Base-by-base conservation (phyloP, 2,329 filamentous ascomycete genomes). In the Diaporthe citri region DNA sequence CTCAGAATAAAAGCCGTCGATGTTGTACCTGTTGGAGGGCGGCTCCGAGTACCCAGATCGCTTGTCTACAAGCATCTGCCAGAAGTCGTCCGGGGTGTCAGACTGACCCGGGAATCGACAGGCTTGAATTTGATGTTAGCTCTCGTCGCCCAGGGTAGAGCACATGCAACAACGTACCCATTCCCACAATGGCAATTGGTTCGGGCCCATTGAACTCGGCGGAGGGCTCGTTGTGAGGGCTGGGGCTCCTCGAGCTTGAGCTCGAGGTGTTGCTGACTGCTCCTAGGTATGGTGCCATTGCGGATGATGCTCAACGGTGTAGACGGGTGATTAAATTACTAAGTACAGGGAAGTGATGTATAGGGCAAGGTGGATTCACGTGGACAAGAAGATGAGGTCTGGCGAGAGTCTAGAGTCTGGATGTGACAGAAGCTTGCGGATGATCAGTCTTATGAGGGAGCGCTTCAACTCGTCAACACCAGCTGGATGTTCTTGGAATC, bases 181-280 rank as follows among this genome's bases (percentile, higher is more conserved):
- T 59, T n/a, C 56, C 56, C 34, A 59, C 56, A n/a, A 59, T 59
- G 10, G 56, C 56, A 12, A 59, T 39, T n/a, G 56, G 56, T 31
- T 59, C 41, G 77, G 80, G 1, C 74, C 80, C 4, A 60, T 78
- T 6, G 83, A 81, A 74, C 78, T 73, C 77, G 74, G 31, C 9
- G 20, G 28, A 57, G 31, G 9, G 56, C 17, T 39, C 91, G 41
- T 85, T 94, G 13, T 89, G 93, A 66, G 92, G 92, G 22, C 84
- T 93, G 1, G 92, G 92, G 2, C 92, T 93, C 81, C 81, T 93
- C 28, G 92, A 90, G 1, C 89, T 93, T 69, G 91, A 93, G 78
- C 93, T 90, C 78, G 91, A 59, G 34, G 31, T 10, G 20, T 36
- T 39, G 56, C 56, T 59, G 34, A 13, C 31, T 13, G 56, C 56